Evolutionary conservation across 257 asterid species (phyloP), one percentile per base, ranked within the genome.

Genomic region (Nicotiana otophora): DNA sequence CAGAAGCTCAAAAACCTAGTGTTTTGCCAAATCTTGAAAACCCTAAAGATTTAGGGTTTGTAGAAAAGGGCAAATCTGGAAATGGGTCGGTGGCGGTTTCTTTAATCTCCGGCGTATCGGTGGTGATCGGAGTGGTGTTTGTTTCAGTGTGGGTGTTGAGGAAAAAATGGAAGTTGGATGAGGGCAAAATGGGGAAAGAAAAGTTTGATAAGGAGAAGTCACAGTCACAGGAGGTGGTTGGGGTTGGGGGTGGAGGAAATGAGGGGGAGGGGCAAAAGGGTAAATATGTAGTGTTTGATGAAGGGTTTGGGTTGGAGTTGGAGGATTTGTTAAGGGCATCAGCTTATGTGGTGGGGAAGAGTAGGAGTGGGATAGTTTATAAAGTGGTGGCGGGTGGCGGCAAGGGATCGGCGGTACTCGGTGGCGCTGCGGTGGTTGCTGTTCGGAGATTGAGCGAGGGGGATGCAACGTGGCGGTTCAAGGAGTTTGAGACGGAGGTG

Each of bases 271-370:
- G 93, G 84, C 93, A 90, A 67, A 92, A 92, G 85, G 94, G 99
- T 80, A 94, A 89, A 89, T 96, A 91, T 54, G 93, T 89, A 3
- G 91, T 88, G 14, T n/a, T 96, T 2, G 96, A 94, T 78, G 97
- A 92, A 79, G 95, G 97, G 81, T 91, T 96, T 82, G 87, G 83
- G 20, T 87, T 96, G 92, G 99, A 93, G 39, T 84, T 96, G 74
- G 99, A 96, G 87, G 99, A 96, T 91, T 87, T 96, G 85, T 84
- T 96, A 85, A 92, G 98, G 92, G 97, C 99, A 10, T 96, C 99
- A 5, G 99, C 99, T 80, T 94, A 94, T 86, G 98, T 94, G 16
- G 92, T 94, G 26, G 98, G 99, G n/a, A 96, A 96, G 80, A 93
- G 98, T 82, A 90, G 91, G 91, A 92, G 92, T 82, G 98, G 98